These are phyloP conservation scores for Notholithocarpus densiflorus DNA, from an alignment of 306 rosid genomes.

Conservation along the genomic window DNA sequence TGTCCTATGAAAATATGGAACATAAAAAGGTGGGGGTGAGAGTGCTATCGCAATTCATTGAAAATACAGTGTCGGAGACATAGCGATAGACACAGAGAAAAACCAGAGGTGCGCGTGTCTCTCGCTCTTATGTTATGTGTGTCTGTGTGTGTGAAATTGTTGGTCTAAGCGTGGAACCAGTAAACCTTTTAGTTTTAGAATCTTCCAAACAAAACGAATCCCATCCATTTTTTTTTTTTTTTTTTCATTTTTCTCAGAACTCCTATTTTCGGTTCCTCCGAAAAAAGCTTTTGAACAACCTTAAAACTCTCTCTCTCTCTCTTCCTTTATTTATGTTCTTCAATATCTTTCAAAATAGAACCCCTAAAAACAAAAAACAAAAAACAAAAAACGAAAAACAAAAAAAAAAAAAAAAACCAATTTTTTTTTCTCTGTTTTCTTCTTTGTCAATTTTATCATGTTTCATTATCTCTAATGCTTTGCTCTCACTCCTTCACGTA, in stretches of 20 bases:
- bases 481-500: too few relatives aligned
- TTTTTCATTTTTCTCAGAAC: too few relatives aligned
- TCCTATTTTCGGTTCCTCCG: constrained; percentile 4
- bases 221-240: neutral
- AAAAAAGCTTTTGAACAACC: neutral
- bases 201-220: neutral
- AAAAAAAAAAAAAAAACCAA: too few relatives aligned
- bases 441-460: too few relatives aligned
- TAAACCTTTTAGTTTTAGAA: neutral
- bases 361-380: too few relatives aligned
- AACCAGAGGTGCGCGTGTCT: neutral
- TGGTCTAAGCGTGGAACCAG: neutral
- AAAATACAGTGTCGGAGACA: neutral
- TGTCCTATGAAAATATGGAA: too few relatives aligned
- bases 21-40: neutral
- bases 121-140: too few relatives aligned
- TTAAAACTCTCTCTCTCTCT: neutral
- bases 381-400: too few relatives aligned
- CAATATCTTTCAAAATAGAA: neutral
- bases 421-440: too few relatives aligned
- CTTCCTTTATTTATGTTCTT: neutral
- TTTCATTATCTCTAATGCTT: too few relatives aligned
- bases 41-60: neutral
- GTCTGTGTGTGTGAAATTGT: too few relatives aligned
- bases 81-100: neutral